Evolutionary conservation across 768 basidiomycete species (phyloP).

Genomic region (Pisolithus tinctorius): DNA sequence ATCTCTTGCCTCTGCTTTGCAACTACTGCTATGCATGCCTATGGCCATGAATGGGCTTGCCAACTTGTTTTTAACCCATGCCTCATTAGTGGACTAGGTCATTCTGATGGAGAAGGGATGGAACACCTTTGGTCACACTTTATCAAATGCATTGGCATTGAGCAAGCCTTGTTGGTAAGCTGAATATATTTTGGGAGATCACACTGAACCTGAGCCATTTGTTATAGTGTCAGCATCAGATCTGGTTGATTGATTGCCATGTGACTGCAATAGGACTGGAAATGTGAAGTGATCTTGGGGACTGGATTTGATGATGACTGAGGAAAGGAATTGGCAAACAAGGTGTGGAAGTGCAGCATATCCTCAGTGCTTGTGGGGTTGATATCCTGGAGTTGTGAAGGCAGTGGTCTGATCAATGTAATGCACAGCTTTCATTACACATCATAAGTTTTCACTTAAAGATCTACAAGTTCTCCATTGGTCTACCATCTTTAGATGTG

Average conservation of each 20-base stretch:
- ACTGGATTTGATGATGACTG: conserved; percentile 24
- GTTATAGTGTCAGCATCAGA: conserved; percentile 18
- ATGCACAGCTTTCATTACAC: conserved; percentile 5
- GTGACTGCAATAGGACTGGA: no score
- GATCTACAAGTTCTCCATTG: no score
- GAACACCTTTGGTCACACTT: conserved; percentile 27
- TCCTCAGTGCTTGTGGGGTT: neutral
- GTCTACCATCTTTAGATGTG: no score
- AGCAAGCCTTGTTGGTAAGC: conserved; percentile 28
- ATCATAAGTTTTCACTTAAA: no score
- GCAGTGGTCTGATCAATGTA: conserved; percentile 1
- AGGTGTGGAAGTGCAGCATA: neutral
- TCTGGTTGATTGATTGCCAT: conserved; percentile 32
- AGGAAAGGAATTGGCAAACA: conserved; percentile 13
- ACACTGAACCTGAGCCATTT: no score
- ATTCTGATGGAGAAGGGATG: conserved; percentile 5
- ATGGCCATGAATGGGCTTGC: no score
- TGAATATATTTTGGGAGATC: no score
- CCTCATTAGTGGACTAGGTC: neutral
- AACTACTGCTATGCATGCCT: no score
- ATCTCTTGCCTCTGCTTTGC: conserved; percentile 24
- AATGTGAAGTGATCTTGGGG: no score
- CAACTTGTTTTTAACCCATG: conserved; percentile 3
- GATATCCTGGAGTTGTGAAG: neutral
- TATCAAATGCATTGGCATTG: conserved; percentile 29